phyloP scores from a whole-genome alignment of 441 rosid species.

The Euphorbia corollata region DNA sequence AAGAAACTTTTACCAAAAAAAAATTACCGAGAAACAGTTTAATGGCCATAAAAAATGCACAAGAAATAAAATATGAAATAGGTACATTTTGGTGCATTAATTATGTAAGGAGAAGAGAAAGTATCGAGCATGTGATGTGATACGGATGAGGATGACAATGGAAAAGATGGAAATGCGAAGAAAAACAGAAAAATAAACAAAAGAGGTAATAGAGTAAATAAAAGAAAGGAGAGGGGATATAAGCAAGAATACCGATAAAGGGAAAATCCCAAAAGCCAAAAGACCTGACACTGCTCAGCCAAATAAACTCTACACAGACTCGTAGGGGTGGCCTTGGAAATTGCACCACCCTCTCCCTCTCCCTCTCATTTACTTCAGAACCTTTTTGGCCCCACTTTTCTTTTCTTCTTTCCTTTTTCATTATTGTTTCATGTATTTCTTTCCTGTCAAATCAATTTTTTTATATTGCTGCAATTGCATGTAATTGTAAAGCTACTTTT shows the following conservation, averaged over 20 bases:
- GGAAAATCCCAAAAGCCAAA: slow-evolving; percentile 14
- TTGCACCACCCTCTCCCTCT: slow-evolving; percentile 10
- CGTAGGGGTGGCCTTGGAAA: slow-evolving; percentile 17
- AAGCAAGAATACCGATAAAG: not conserved
- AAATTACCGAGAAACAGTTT: no score
- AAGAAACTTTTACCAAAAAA: no score
- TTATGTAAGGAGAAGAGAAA: not conserved
- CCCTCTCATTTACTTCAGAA: slow-evolving; percentile 12
- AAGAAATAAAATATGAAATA: not conserved
- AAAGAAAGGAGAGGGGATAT: not conserved
- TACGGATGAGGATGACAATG: no score
- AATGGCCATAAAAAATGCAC: no score
- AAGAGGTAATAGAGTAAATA: slow-evolving; percentile 5
- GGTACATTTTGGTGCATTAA: slow-evolving; percentile 13
- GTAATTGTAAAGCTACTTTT: no score
- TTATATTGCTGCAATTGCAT: no score
- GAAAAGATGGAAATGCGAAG: no score
- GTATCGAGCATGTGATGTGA: slow-evolving; percentile 2
- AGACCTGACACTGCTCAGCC: slow-evolving; percentile 9
- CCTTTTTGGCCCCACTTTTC: not conserved
- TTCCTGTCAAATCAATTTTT: no score
- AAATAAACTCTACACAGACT: slow-evolving; percentile 17
- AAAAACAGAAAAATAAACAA: not conserved
- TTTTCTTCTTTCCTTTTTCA: not conserved
- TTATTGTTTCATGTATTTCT: not conserved